Evolutionary conservation across 169 alveolate species (phyloP).

Genomic region (Cryptosporidium felis): DNA sequence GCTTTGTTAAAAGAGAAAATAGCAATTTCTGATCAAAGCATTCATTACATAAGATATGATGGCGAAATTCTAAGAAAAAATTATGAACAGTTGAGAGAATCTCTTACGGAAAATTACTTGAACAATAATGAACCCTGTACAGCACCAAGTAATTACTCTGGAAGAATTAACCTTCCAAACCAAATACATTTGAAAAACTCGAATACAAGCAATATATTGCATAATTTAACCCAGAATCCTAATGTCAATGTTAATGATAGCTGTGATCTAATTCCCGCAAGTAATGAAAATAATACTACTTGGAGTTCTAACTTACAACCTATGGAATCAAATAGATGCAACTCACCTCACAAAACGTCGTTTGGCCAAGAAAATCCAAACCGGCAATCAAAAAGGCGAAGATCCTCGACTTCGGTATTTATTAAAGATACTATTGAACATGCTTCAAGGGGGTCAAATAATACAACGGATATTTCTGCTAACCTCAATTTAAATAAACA

Average conservation of each 20-base stretch:
- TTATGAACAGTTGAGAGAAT: constrained; percentile 47
- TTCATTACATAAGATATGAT: constrained; percentile 67
- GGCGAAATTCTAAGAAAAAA: constrained; percentile 59
- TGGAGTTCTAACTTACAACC: neutral
- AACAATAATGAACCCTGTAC: neutral
- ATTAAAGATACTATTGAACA: neutral
- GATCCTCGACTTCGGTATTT: neutral
- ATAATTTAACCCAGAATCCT: neutral
- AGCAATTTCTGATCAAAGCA: constrained; percentile 66
- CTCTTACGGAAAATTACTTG: neutral
- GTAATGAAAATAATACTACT: neutral
- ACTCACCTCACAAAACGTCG: constrained; percentile 1
- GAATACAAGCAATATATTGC: neutral
- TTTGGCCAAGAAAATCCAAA: neutral
- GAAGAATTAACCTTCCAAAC: constrained; percentile 20
- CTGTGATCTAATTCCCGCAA: neutral
- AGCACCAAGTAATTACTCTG: constrained; percentile 13
- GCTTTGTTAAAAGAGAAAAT: constrained; percentile 27
- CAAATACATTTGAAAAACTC: constrained; percentile 4
- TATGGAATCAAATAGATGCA: neutral
- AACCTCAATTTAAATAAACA: neutral
- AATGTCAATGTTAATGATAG: neutral
- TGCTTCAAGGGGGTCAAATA: neutral
- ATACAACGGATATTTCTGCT: neutral
- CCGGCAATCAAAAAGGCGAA: constrained; percentile 17